Evolutionary conservation across 352 stramenopile species (phyloP), one percentile per base, ranked within the genome.

Genomic region (Phytophthora citrophthora): DNA sequence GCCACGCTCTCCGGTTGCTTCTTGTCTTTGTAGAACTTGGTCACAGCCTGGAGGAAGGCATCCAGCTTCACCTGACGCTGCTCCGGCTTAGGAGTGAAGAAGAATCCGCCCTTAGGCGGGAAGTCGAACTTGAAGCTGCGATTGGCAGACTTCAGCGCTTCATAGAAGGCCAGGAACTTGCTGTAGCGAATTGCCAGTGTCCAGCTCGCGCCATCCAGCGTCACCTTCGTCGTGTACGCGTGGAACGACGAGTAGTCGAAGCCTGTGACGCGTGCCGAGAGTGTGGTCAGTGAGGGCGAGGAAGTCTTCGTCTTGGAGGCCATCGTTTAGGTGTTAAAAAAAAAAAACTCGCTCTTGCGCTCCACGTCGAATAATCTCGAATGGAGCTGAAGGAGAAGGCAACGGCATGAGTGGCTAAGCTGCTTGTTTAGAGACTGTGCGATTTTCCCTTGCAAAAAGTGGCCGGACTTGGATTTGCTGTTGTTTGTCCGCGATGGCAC

Each of bases 101-200:
- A 93, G 61, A 89, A 77, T 29, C 71, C 59, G 43, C 81, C 69
- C 59, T 90, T 90, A 60, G 77, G 75, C 20, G 84, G 84, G 60
- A 93, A 93, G 16, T 80, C 68, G 54, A 88, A 89, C 23, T 72
- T 68, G 48, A 91, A 90, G 13, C 43, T 44, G 13, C 53, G 53
- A 31, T 89, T 72, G 1, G 64, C 40, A n/a, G 66, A 45, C 9
- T 55, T 45, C n/a, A 93, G 57, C 51, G 78, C 70, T 38, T 58
- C 40, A 68, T 90, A 86, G 27, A 78, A 76, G 29, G 55, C 58
- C 45, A 70, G 66, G 69, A 88, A 91, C 53, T 73, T 74, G 63
- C 78, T 88, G 72, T 91, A 93, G 64, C 84, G 84, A 29, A 93
- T 64, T 6, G 27, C 59, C 31, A 93, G 49, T 50, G 70, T 62